Evolutionary conservation across 495 filamentous ascomycete genomes (phyloP), one percentile per base, ranked within the genome.

Genomic region (Aspergillus saccharolyticus): DNA sequence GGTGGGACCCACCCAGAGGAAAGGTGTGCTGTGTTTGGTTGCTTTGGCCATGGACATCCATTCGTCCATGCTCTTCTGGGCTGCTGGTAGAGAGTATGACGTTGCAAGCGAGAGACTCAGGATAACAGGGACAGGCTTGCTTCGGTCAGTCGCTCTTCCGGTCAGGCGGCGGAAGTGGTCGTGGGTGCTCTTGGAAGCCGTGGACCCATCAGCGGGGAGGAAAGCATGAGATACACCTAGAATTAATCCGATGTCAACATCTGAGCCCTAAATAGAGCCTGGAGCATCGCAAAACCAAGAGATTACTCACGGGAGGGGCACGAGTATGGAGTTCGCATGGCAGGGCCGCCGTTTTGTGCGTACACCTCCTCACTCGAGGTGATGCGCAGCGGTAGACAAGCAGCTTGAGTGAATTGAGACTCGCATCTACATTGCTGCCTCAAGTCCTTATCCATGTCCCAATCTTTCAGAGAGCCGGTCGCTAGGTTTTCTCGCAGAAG

Each of bases 1-100:
- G n/a, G 68, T 73, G n/a, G 76, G 78, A n/a, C 77, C 74, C 12
- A 79, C 43, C 70, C 75, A 79, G 20, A 81, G 69, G 54, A 81
- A 74, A 1, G 78, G 78, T 8, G 72, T 70, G 24, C 72, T 73
- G 4, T 69, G 65, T 52, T 62, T 60, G 21, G 69, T 73, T 47
- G 60, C 46, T 51, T 68, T 63, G 25, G 75, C 72, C 5, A 79
- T 51, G 8, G 62, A 50, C 39, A 72, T 59, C 75, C 73, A 79
- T 66, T 80, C 76, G 21, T 79, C 73, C 68, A 81, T 73, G 42
- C 72, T 73, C 47, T 53, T 55, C 4, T 63, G 67, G 24, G 77
- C 70, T 10, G 60, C 62, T 14, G 61, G 17, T 49, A 67, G 60
- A n/a, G 70, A 70, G 43, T 76, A 69, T 0, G 68, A 70, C 1